Base-by-base conservation (phyloP, 1,139 yeast species). In the Hansenula anomala region DNA sequence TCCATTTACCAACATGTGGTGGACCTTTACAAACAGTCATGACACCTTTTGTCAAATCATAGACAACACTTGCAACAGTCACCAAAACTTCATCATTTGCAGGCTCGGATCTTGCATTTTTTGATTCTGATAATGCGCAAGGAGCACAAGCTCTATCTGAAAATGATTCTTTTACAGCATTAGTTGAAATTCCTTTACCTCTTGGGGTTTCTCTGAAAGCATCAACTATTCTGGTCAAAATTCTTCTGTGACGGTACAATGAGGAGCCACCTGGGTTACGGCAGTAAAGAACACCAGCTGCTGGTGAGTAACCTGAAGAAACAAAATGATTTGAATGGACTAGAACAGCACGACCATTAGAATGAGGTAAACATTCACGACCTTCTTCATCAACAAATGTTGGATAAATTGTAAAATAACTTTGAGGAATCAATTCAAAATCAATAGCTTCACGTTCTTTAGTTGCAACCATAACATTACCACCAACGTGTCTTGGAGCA, bases 231-330 rank as follows among this genome's bases (percentile, higher is more conserved):
- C 36, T 34, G 11, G 39, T 33, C 5, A 36, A 39, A 16, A 43
- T 37, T 33, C 46, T 40, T 36, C 37, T 43, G 28, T 40, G 38
- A 38, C 46, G 41, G 33, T 43, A 43, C 4, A 43, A 28, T 4
- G 46, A 43, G 3, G 46, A 43, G 2, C 46, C 46, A 38, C 44
- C 46, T 34, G 46, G 46, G 37, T 43, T 40, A 34, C 41, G 36
- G 33, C 44, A 43, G 28, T 34, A 34, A 13, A 43, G 23, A 17
- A 36, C 15, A 10, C 46, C 46, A 14, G 37, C 31, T 3, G 44
- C 34, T 36, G 46, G 44, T 11, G 42, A 32, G 28, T 40, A 43
- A 6, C 36, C 44, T 17, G 36, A 37, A 9, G 46, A 29, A 22
- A 37, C 26, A 25, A 43, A 43, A 24, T 40, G 44, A 36, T 43